Evolutionary conservation across 495 filamentous ascomycete genomes (phyloP).

Genomic region (Penicillium riverlandense): DNA sequence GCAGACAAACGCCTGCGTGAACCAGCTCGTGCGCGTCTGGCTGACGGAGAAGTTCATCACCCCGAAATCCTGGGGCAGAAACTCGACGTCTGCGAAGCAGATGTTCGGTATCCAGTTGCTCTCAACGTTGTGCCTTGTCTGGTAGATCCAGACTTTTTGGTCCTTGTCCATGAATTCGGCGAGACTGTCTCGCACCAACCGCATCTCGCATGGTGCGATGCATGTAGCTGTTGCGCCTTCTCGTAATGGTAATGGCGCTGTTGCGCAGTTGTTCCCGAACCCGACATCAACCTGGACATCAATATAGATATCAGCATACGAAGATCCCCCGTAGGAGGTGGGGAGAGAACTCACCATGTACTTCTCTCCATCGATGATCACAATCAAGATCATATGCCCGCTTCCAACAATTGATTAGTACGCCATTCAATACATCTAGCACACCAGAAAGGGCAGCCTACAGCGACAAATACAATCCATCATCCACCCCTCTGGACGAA

Average conservation of each 20-base stretch:
- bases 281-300: constrained; percentile 55
- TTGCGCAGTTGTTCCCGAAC: constrained; percentile 55
- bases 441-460: constrained; percentile 5
- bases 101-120: constrained; percentile 47
- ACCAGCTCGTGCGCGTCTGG: constrained; percentile 39
- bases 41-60: constrained; percentile 54
- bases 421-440: neutral
- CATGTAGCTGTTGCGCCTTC: constrained; percentile 29
- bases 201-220: constrained; percentile 43
- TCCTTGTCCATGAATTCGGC: constrained; percentile 31
- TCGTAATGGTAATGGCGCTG: constrained; percentile 45
- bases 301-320: too few species aligned
- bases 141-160: constrained; percentile 53
- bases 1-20: constrained; percentile 46
- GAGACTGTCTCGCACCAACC: constrained; percentile 38
- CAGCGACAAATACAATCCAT: constrained; percentile 19
- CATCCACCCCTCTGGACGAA: constrained; percentile 5
- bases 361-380: constrained; percentile 43
- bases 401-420: constrained; percentile 5
- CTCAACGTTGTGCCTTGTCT: constrained; percentile 39
- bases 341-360: constrained; percentile 34
- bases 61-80: constrained; percentile 47
- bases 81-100: constrained; percentile 55
- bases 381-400: constrained; percentile 61
- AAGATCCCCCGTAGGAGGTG: too few species aligned